Base-by-base conservation (phyloP, 179 eudicot genomes). In the Vitellaria paradoxa region DNA sequence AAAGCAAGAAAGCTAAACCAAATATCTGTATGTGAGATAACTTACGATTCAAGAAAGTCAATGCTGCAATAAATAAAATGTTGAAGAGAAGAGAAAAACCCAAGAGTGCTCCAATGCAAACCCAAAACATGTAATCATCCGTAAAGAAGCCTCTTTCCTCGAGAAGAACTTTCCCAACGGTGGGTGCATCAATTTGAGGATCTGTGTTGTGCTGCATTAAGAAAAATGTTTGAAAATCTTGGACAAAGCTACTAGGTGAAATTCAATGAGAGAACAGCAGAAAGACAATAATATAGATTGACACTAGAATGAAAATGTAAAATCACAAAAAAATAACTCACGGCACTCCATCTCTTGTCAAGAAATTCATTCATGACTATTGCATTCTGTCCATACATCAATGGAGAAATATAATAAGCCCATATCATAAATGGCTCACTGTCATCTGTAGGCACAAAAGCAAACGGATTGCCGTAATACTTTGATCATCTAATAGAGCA, bases 301-400 rank as follows among this genome's bases (percentile, higher is more conserved):
- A 2, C 37, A 23, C n/a, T 45, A 45, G 42, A 67, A 68, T 69
- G 59, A 49, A 21, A 62, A 64, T 7, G 24, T 26, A 60, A 57
- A n/a, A 40, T 61, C 47, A 20, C 6, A 21, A 57, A 17, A 73
- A 57, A 15, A 7, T 20, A 64, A 73, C 89, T 82, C 79, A 93
- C 97, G 59, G 73, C 30, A 47, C 79, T 83, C 97, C 97, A 93
- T 82, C 97, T 87, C 63, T 85, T 47, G 57, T 90, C 97, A 68
- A 93, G 94, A 81, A 93, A 93, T 82, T 93, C 97, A 75, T 85
- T 88, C 30, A 93, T 78, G 70, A 86, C 96, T 21, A 93, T 76
- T 6, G 97, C 97, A 80, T 90, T 90, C 70, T 93, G 97, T 57
- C 92, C 97, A 77, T 91, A 93, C 83, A 87, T 87, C 96, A 93